Conservation (phyloP, 208 protist species). For the Angomonas ambiguus region DNA sequence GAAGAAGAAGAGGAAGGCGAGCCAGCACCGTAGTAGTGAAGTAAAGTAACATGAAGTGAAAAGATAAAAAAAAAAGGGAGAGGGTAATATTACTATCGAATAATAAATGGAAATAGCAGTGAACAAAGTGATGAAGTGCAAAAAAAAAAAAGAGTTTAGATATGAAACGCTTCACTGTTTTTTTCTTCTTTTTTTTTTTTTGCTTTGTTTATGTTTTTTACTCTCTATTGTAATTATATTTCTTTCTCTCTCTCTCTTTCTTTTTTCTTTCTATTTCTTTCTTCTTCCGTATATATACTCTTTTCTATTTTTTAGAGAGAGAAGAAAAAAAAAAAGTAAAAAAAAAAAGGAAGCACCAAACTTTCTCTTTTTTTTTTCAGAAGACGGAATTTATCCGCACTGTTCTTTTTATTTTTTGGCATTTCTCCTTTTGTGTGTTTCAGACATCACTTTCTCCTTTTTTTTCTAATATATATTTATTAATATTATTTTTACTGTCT, state of each 20-base stretch:
- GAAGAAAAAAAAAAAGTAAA: too few species aligned
- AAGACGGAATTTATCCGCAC: too few species aligned
- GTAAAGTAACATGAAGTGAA: not conserved
- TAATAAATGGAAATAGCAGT: not conserved
- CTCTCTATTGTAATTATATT: too few species aligned
- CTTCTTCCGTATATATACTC: not conserved
- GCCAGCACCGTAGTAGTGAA: too few species aligned
- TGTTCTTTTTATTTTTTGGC: not conserved
- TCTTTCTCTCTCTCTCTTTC: too few species aligned
- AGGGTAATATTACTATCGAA: not conserved
- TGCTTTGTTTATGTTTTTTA: too few species aligned
- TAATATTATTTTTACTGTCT: not conserved
- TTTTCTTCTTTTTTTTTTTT: slow-evolving; percentile 10
- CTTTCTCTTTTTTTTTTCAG: too few species aligned
- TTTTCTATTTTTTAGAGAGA: not conserved
- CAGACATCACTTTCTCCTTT: not conserved
- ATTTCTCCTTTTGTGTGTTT: slow-evolving; percentile 1
- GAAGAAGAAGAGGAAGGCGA: too few species aligned
- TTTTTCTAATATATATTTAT: not conserved
- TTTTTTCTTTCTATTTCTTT: not conserved
- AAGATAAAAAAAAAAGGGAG: slow-evolving; percentile 4
- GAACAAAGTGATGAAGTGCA: not conserved
- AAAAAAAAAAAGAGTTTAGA: not conserved
- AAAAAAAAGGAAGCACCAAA: too few species aligned
- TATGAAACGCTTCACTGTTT: too few species aligned